A percentile compares a stretch with the other conserved stretches of the same genome.
These are phyloP conservation scores for Plantago elongata DNA, from an alignment of 257 asterid genomes.

Conservation along the genomic window DNA sequence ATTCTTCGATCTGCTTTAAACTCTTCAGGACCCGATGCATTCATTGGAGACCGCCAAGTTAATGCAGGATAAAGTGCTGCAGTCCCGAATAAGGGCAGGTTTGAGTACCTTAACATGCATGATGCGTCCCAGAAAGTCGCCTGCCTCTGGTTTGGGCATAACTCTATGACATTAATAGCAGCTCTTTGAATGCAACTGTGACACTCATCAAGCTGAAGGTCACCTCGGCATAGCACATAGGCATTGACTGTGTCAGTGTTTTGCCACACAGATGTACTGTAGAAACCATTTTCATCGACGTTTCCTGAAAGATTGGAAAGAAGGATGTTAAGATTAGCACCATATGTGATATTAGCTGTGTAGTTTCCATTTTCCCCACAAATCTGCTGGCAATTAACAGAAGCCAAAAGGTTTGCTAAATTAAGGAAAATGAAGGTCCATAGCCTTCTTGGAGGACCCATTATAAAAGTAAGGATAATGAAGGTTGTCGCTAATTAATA, in stretches of 20 bases:
- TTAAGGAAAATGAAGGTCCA: slow-evolving; percentile 2
- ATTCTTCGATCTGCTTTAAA: slow-evolving; percentile 7
- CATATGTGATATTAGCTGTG: slow-evolving; percentile 19
- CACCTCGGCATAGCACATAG: slow-evolving; percentile 30
- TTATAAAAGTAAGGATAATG: no score
- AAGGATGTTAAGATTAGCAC: slow-evolving; percentile 19
- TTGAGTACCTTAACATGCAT: slow-evolving; percentile 34
- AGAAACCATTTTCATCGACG: slow-evolving; percentile 23
- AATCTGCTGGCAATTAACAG: background rate
- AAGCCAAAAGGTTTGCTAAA: slow-evolving; percentile 3
- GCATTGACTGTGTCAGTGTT: slow-evolving; percentile 22
- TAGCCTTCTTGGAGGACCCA: slow-evolving; percentile 3
- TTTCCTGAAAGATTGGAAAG: slow-evolving; percentile 25
- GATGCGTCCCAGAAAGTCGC: slow-evolving; percentile 16
- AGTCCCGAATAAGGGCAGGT: slow-evolving; percentile 18
- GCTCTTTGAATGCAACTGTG: slow-evolving; percentile 16
- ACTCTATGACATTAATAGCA: background rate
- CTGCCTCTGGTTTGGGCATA: slow-evolving; percentile 28
- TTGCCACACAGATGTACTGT: slow-evolving; percentile 26
- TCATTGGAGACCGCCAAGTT: background rate
- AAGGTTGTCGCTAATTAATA: background rate
- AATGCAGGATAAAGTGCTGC: background rate
- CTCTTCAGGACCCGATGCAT: slow-evolving; percentile 2
- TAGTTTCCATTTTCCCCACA: slow-evolving; percentile 20
- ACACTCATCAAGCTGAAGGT: slow-evolving; percentile 17